phyloP scores from a whole-genome alignment of 2,329 filamentous ascomycete genomes.

The Colletotrichum lentis region DNA sequence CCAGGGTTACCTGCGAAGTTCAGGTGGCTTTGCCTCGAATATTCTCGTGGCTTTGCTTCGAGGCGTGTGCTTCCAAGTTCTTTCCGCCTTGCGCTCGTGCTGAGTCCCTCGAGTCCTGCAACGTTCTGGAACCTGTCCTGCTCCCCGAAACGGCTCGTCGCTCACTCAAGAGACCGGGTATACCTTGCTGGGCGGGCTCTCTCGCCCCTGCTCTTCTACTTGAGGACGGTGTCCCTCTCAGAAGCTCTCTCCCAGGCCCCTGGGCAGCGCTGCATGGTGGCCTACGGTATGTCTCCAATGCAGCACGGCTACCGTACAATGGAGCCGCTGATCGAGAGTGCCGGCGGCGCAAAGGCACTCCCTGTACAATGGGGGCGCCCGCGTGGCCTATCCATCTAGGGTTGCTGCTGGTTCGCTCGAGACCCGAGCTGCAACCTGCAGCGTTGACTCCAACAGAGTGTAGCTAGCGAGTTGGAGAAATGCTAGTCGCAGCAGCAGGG shows the following conservation, averaged over 20 bases:
- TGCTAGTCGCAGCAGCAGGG: slow-evolving; percentile 6
- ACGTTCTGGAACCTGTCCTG: slow-evolving; percentile 3
- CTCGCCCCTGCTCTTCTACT: not conserved
- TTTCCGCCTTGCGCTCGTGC: not conserved
- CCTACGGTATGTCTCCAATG: not conserved
- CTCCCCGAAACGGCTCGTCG: not conserved
- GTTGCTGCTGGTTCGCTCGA: slow-evolving; percentile 20
- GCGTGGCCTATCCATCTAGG: slow-evolving; percentile 13
- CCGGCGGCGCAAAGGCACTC: slow-evolving; percentile 26
- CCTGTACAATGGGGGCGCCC: slow-evolving; percentile 12
- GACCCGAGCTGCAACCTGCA: slow-evolving; percentile 9
- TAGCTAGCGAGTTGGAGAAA: slow-evolving; percentile 15
- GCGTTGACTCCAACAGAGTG: not conserved
- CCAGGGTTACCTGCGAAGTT: slow-evolving; percentile 32
- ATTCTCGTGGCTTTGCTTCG: slow-evolving; percentile 11
- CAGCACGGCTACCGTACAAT: not conserved
- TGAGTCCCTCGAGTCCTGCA: not conserved
- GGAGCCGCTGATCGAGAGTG: slow-evolving; percentile 16
- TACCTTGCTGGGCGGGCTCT: too few relatives aligned
- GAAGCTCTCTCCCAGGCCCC: not conserved
- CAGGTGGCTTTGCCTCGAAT: slow-evolving; percentile 32
- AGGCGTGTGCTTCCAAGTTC: not conserved
- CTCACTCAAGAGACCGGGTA: not conserved
- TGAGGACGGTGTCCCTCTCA: not conserved
- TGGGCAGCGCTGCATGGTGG: not conserved